phyloP scores from a whole-genome alignment of 129 eudicot genomes.

The Helianthus tuberosus region DNA sequence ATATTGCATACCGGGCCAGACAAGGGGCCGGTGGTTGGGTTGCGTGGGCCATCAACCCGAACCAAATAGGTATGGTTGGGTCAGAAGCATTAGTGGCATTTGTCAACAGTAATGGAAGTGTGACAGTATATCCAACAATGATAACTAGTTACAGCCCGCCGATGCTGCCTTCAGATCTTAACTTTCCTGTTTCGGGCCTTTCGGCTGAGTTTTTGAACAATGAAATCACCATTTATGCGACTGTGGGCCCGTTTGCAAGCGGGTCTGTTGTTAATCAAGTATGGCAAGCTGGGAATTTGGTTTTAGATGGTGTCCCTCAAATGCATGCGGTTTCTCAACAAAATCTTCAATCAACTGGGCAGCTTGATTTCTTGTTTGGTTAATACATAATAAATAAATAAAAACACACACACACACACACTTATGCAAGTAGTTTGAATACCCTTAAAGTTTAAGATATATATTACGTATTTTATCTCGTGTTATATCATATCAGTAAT shows the following conservation, averaged over 20 bases:
- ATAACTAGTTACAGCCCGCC: constrained; percentile 54
- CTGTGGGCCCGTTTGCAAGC: constrained; percentile 53
- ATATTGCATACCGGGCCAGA: constrained; percentile 57
- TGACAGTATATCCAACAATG: constrained; percentile 45
- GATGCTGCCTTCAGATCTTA: constrained; percentile 55
- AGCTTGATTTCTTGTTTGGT: constrained; percentile 45
- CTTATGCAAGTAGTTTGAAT: neutral
- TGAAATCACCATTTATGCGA: constrained; percentile 59
- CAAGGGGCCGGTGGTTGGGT: constrained; percentile 55
- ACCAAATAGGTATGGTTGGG: constrained; percentile 61
- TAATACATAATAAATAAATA: neutral
- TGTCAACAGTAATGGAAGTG: constrained; percentile 39
- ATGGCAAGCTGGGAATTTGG: constrained; percentile 62
- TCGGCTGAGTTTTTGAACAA: constrained; percentile 49
- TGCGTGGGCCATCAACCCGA: constrained; percentile 68
- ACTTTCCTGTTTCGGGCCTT: constrained; percentile 54
- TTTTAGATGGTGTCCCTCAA: constrained; percentile 55
- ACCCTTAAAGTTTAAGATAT: neutral
- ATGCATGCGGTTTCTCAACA: constrained; percentile 46
- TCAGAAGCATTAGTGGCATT: constrained; percentile 74
- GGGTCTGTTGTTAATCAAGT: constrained; percentile 52
- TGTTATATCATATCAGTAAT: neutral
- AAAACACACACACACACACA: neutral
- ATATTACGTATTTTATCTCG: neutral
- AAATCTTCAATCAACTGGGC: constrained; percentile 52